Evolutionary conservation across 352 stramenopile genomes (phyloP).

Genomic region (Globisporangium acanthophoron): DNA sequence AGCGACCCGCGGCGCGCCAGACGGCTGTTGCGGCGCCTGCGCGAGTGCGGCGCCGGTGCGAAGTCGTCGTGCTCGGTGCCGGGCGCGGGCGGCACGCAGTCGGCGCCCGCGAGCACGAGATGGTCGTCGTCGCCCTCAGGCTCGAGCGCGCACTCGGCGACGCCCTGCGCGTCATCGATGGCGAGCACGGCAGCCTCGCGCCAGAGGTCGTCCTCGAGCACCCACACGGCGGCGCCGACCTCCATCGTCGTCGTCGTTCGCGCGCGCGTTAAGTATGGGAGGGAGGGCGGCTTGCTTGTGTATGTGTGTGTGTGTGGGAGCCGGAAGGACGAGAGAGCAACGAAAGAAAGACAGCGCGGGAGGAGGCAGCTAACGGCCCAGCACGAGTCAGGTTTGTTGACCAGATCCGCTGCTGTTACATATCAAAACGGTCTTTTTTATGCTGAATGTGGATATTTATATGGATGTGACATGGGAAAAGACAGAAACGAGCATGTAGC

Average conservation of each 20-base stretch:
- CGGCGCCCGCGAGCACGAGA: constrained; percentile 19
- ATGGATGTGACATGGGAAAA: no score
- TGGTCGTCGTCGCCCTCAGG: constrained; percentile 33
- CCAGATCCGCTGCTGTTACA: no score
- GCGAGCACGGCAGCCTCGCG: constrained; percentile 58
- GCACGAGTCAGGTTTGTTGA: no score
- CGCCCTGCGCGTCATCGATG: constrained; percentile 30
- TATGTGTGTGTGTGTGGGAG: not conserved
- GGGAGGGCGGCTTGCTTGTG: not conserved
- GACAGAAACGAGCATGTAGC: no score
- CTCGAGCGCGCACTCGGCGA: constrained; percentile 53
- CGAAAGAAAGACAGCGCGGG: no score
- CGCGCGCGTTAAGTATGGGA: not conserved
- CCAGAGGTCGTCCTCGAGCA: constrained; percentile 68
- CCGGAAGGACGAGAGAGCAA: no score
- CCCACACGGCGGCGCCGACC: constrained; percentile 67
- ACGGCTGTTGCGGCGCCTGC: constrained; percentile 40
- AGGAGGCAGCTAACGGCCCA: no score
- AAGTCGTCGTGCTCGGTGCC: constrained; percentile 29
- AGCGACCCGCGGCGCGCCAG: constrained; percentile 31
- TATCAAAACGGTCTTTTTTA: no score
- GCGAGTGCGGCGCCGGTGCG: constrained; percentile 19
- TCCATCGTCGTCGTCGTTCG: constrained; percentile 36
- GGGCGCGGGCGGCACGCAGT: constrained; percentile 6
- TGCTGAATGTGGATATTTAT: no score